Evolutionary conservation across 768 basidiomycete species (phyloP), one percentile per base, ranked within the genome.

Genomic region (Naematelia aurantialba): DNA sequence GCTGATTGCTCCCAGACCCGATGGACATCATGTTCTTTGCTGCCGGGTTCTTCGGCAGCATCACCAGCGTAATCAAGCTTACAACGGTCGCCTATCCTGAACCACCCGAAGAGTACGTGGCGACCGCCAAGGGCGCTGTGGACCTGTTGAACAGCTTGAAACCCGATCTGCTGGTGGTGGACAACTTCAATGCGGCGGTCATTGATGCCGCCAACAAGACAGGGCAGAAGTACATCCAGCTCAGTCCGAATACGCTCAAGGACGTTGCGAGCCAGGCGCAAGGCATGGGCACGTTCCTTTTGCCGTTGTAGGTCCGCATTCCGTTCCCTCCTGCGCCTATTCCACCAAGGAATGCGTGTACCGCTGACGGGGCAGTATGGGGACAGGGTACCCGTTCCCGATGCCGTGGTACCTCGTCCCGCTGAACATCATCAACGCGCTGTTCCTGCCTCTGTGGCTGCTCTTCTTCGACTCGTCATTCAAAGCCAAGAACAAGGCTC

Each of bases 221-320:
- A 2, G 57, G 51, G 13, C 31, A 29, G 24, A 22, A 30, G 8
- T 55, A 52, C 25, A 26, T 42, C 26, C 2, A 56, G 21, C 50
- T 69, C 21, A 66, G 59, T 54, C 65, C 67, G 12, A 62, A 63
- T 52, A 66, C 59, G 1, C 19, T 63, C 31, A 61, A 60, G 24
- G 67, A 69, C 22, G 49, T 51, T 22, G 65, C 61, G 14, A 21
- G 30, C 5, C 49, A 34, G 5, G 61, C 59, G 10, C 59, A 63
- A 39, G 62, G 52, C 4, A 22, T 39, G 8, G 26, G 29, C 2
- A 47, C 50, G 3, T 62, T 66, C 27, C n/a, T 26, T 5, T 59
- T 48, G 21, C 64, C 67, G 2, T 46, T 52, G 67, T 69, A 45
- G 56, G 67, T 63, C 0, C n/a, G n/a, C n/a, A n/a, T n/a, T n/a